A percentile compares a stretch with the other conserved stretches of the same genome.
phyloP scores from a whole-genome alignment of 192 early-diverging fungal species.

The Backusella circina region DNA sequence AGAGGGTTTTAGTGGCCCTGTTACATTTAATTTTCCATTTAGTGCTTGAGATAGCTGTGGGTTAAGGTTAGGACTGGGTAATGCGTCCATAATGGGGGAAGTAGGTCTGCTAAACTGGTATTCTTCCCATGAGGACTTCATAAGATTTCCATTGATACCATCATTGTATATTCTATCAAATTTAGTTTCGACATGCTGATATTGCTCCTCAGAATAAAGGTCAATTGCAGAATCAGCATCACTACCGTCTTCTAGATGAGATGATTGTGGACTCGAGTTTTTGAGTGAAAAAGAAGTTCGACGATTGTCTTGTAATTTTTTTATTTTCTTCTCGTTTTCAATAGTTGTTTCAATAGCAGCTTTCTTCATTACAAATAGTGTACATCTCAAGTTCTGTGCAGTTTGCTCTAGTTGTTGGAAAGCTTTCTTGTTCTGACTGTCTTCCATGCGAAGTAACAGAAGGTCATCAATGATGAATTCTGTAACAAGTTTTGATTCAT shows the following conservation, averaged over 20 bases:
- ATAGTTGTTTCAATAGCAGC: conserved; percentile 46
- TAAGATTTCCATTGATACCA: conserved; percentile 19
- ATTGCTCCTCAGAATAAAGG: conserved; percentile 7
- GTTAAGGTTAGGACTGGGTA: not conserved
- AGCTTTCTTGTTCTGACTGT: conserved; percentile 39
- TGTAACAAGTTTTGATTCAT: conserved; percentile 41
- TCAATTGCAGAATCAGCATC: conserved; percentile 29
- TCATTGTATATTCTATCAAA: conserved; percentile 34
- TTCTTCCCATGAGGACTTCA: not conserved
- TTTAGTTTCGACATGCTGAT: conserved; percentile 10
- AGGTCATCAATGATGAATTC: conserved; percentile 56
- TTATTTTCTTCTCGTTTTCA: conserved; percentile 28
- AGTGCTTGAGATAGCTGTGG: not conserved
- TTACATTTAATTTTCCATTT: not conserved
- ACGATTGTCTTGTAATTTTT: conserved; percentile 6
- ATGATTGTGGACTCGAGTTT: not conserved
- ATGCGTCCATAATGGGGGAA: not conserved
- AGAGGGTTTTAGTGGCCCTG: conserved; percentile 15
- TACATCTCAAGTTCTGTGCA: conserved; percentile 47
- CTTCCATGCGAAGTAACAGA: conserved; percentile 43
- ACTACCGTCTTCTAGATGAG: not conserved
- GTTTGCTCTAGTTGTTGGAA: conserved; percentile 46
- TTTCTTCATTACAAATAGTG: conserved; percentile 51
- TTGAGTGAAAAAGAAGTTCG: not conserved
- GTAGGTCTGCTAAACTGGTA: not conserved